Evolutionary conservation across 192 early-diverging fungal species (phyloP).

Genomic region (Coemansia sp.): DNA sequence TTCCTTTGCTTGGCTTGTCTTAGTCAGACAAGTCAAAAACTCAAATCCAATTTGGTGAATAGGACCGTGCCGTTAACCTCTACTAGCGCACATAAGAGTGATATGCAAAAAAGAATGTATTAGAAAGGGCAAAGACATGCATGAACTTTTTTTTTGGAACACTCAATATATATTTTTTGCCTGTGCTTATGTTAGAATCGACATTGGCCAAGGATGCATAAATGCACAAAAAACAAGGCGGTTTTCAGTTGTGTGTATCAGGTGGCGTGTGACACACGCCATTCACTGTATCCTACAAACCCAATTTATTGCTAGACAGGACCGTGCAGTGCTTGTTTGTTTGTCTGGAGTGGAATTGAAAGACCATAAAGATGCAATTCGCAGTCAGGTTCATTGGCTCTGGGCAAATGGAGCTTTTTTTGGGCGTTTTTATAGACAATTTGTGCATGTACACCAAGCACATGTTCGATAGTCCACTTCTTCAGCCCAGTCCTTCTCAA

Average conservation of each 20-base stretch:
- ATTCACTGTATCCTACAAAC: background rate
- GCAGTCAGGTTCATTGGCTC: background rate
- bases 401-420: background rate
- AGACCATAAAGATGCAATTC: background rate
- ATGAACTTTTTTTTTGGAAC: background rate
- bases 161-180: background rate
- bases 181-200: background rate
- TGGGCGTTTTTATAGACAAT: too few relatives aligned
- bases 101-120: background rate
- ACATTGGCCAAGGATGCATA: background rate
- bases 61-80: background rate
- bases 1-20: background rate
- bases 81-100: background rate
- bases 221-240: background rate
- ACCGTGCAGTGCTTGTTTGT: background rate
- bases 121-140: constrained; percentile 1
- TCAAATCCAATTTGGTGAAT: background rate
- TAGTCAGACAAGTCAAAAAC: background rate
- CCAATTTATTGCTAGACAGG: background rate
- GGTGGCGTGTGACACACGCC: background rate
- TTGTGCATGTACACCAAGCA: too few relatives aligned
- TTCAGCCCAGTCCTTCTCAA: too few relatives aligned
- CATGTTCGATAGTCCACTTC: too few relatives aligned
- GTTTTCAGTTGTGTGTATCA: background rate
- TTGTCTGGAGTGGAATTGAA: background rate